Evolutionary conservation across 2,329 filamentous ascomycete genomes (phyloP), one percentile per base, ranked within the genome.

Genomic region (Cyphellophora attinorum): DNA sequence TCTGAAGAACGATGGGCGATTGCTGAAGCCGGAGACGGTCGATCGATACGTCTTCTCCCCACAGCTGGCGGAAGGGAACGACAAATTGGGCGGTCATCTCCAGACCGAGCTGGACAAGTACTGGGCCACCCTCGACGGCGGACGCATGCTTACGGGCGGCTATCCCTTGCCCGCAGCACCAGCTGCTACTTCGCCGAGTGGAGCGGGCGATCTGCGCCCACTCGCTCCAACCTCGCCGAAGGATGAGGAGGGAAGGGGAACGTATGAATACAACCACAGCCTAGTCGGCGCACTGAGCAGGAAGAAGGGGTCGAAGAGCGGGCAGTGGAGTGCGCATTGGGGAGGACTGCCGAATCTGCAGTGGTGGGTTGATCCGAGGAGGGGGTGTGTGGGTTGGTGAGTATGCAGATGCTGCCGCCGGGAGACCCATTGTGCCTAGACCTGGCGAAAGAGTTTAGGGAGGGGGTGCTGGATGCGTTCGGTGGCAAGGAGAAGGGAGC

Each of bases 1-100:
- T 6, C 36, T 58, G 25, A 42, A 38, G 12, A 54, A 55, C 37
- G 52, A 57, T 34, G 50, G 45, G 10, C 51, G 47, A 19, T 37
- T 59, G 19, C 47, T 59, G 6, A 42, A 43, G n/a, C 27, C 45
- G 1, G 38, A 37, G 12, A 52, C 49, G 4, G 46, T 52, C 6
- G 14, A 31, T 3, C 33, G 44, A 8, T 23, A 35, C 36, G 21
- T 25, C 21, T 47, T 48, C 32, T 17, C 29, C 11, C 39, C 41
- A 5, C 44, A 45, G 23, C 37, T 49, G 23, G 21, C n/a, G 8
- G 21, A 25, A 8, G 21, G 21, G 21, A 8, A 8, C 8, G 21
- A n/a, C 21, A 25, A 25, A 25, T 25, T 25, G n/a, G 21, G 21
- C 21, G 21, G 8, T 8, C 21, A 25, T 25, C 21, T 25, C 21